Conservation (phyloP, 1,284 basidiomycete species). For the Jaminaea rosea region DNA sequence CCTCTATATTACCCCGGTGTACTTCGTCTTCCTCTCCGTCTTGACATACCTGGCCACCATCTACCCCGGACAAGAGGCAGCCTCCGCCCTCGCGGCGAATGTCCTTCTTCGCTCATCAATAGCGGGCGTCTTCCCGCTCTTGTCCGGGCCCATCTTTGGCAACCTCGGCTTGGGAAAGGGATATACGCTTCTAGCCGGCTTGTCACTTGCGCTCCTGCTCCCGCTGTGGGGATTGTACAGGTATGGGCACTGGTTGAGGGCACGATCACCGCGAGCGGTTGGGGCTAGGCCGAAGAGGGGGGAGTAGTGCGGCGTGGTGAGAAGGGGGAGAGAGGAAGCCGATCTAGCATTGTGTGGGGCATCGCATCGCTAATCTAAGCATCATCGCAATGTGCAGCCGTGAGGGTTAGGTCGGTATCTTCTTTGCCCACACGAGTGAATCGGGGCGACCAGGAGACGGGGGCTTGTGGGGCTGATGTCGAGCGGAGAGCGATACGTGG, state of each 20-base stretch:
- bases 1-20: conserved; percentile 24
- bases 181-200: conserved; percentile 17
- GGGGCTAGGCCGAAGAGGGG: too few relatives aligned
- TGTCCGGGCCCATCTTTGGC: conserved; percentile 11
- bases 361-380: too few relatives aligned
- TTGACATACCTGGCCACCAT: conserved; percentile 9
- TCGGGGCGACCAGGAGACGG: too few relatives aligned
- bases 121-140: conserved; percentile 16
- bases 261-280: too few relatives aligned
- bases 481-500: too few relatives aligned
- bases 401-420: too few relatives aligned
- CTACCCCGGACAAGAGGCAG: conserved; percentile 11
- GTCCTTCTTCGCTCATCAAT: conserved; percentile 16
- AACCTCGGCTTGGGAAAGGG: conserved; percentile 17
- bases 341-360: too few relatives aligned
- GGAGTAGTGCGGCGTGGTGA: too few relatives aligned
- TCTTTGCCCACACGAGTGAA: too few relatives aligned
- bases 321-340: too few relatives aligned
- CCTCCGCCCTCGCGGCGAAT: conserved; percentile 20
- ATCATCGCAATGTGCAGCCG: too few relatives aligned
- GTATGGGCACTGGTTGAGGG: conserved; percentile 18
- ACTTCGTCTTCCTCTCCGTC: conserved; percentile 13
- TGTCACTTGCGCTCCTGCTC: conserved; percentile 14
- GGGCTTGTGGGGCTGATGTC: too few relatives aligned
- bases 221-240: conserved; percentile 18